Base-by-base conservation (phyloP, 805 yeast species). In the Candida fluviatilis region DNA sequence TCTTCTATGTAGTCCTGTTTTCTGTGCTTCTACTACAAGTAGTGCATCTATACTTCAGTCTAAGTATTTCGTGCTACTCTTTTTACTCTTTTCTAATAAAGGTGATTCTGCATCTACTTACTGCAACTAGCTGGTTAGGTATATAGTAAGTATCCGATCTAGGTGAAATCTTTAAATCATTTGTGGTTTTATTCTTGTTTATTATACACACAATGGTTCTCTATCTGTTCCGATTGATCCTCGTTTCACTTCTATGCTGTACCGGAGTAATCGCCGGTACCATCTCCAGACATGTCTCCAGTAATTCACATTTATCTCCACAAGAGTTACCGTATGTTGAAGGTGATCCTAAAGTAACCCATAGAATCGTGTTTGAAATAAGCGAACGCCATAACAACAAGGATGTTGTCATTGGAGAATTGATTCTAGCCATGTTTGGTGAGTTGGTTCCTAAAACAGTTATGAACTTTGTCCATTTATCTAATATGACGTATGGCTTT, bases 361-460 rank as follows among this genome's bases (percentile, higher is more conserved):
- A 76, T 49, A 55, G 58, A 26, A 73, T 77, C 3, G 46, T 48
- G 12, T 62, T 77, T 40, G 62, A 64, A 35, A 55, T 77, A 23
- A 37, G 58, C 18, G 65, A 64, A 24, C 60, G 50, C 4, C 50
- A 31, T 11, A 37, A 41, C 4, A 46, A 48, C 7, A 41, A 38
- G 11, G 50, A 39, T 19, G 24, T 35, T 19, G 46, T 45, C 5
- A 4, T 71, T 5, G 82, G 82, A 2, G 54, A 57, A 5, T 50
- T 84, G 40, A 66, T 71, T 8, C 52, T 84, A 13, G 90, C 82
- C 0, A 52, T 84, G 38, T 84, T 80, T 57, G 88, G 88, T 2
- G 66, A 76, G 0, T 72, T 75, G 6, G 84, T 70, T 2, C 91
- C 91, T 3, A 46, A 47, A 19, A 68, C 73, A 13, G 71, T 58